Base-by-base conservation (phyloP, 192 early-diverging fungal species). In the Dispira parvispora region DNA sequence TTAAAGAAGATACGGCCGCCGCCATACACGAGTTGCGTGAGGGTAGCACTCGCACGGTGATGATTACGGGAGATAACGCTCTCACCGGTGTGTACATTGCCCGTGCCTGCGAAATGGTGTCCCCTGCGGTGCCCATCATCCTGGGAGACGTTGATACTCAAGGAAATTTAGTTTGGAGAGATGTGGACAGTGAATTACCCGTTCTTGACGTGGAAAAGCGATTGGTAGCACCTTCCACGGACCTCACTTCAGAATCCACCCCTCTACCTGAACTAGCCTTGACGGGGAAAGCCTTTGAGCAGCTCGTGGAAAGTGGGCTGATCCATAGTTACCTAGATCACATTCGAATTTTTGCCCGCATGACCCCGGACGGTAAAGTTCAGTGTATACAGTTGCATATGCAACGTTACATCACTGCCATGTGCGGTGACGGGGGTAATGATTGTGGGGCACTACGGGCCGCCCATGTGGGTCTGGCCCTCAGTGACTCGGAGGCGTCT, bases 361-460 rank as follows among this genome's bases (percentile, higher is more conserved):
- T 82, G 78, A 71, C 70, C 27, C 82, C 82, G 0, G 70, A 69
- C 0, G 76, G 78, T 64, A 84, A 84, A 68, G 73, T 81, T 45
- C 56, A 68, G 12, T 79, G 76, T 63, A 78, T 84, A 10, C 62
- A 74, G 16, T 62, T 80, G 18, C 74, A 80, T 55, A 83, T 84
- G 81, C 74, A 77, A 52, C 63, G 71, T 9, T 68, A 65, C 16
- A 71, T 84, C 27, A 79, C 79, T 0, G 81, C 77, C 55, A 84
- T 84, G 83, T 84, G 83, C 65, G 83, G 83, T 45, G 83, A 84
- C 67, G 83, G 83, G 57, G 79, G 78, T 3, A 84, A 84, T 64
- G 83, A 84, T 61, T 80, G 81, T 60, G 83, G 83, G 14, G 83
- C 83, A 2, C 64, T 84, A 18, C 79, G 80, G n/a, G 72, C 78